Conservation (phyloP, 192 early-diverging fungal genomes). For the Coemansia biformis region DNA sequence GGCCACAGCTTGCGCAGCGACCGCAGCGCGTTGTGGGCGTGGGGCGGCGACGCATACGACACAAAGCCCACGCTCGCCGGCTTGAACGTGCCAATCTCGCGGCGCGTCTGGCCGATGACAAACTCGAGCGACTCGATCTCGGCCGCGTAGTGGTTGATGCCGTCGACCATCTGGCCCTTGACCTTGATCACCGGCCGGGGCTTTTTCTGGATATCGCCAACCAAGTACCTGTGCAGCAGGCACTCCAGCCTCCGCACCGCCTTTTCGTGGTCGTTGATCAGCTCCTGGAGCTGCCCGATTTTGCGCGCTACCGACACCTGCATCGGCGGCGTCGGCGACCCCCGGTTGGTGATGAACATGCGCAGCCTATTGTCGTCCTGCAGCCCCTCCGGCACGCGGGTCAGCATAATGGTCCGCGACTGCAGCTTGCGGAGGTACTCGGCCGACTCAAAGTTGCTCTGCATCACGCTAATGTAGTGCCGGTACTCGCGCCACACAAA, state of each 20-base stretch:
- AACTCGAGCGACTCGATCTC: conserved; percentile 55
- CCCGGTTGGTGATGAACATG: conserved; percentile 46
- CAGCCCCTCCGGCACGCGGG: conserved; percentile 55
- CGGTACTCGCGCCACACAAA: conserved; percentile 53
- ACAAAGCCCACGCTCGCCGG: conserved; percentile 68
- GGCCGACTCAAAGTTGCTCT: conserved; percentile 56
- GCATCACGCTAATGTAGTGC: conserved; percentile 51
- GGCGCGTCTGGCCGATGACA: conserved; percentile 52
- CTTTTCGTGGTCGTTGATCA: conserved; percentile 60
- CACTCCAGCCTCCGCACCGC: conserved; percentile 61
- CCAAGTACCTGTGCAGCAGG: conserved; percentile 55
- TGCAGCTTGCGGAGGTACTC: conserved; percentile 59
- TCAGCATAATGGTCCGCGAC: conserved; percentile 63
- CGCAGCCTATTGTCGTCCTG: conserved; percentile 55
- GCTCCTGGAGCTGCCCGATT: conserved; percentile 58
- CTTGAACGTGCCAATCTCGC: conserved; percentile 46
- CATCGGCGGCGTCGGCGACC: conserved; percentile 41
- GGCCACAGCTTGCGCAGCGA: conserved; percentile 25
- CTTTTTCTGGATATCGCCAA: conserved; percentile 22
- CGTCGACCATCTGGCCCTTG: conserved; percentile 54
- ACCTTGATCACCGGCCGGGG: conserved; percentile 45
- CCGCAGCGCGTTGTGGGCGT: conserved; percentile 44
- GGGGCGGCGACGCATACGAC: conserved; percentile 55
- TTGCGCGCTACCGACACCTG: conserved; percentile 64
- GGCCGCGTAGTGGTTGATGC: conserved; percentile 65